Evolutionary conservation across 768 basidiomycete genomes (phyloP), one percentile per base, ranked within the genome.

Genomic region (Phanerodontia chrysosporium): DNA sequence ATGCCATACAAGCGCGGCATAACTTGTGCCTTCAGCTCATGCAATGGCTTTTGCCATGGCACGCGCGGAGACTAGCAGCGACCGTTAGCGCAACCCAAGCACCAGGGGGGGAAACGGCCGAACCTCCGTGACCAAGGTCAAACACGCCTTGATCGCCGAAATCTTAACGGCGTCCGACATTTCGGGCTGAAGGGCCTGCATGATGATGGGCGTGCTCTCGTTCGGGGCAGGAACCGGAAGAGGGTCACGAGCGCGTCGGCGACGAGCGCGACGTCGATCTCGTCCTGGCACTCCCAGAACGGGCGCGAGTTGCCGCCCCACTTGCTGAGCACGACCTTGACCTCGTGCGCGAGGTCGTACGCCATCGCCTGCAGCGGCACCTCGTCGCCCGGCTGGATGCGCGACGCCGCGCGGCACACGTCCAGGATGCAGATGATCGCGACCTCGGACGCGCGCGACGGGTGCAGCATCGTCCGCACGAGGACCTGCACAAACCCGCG

Each of bases 111-210:
- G 14, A 29, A 58, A 18, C 14, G 32, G n/a, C 64, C 73, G 58
- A 66, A 85, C 88, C 76, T 95, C 91, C 54, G 83, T 78, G 7
- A 80, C 75, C 30, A 93, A 68, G 0, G 84, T 89, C 42, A 90
- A 71, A 64, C 81, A 85, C 2, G 92, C 90, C 61, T 87, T 84
- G 55, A 94, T 77, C 1, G 81, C 92, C 58, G 83, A 83, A 12
- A 87, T 82, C 75, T 94, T 94, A 64, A 91, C 83, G 1, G 87
- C 87, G 25, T 92, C 89, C 0, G 90, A 87, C 29, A 88, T 82
- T 64, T 92, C 89, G 9, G 91, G 83, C 57, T 88, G 84, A 44
- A 92, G 68, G 62, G 90, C 90, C 14, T 76, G 75, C 22, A 74
- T 66, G 67, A 94, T 90, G 6, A 92, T 66, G 0, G 77, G 76